Conservation (phyloP, 2,329 filamentous ascomycete species). For the Aspergillus awamori region DNA sequence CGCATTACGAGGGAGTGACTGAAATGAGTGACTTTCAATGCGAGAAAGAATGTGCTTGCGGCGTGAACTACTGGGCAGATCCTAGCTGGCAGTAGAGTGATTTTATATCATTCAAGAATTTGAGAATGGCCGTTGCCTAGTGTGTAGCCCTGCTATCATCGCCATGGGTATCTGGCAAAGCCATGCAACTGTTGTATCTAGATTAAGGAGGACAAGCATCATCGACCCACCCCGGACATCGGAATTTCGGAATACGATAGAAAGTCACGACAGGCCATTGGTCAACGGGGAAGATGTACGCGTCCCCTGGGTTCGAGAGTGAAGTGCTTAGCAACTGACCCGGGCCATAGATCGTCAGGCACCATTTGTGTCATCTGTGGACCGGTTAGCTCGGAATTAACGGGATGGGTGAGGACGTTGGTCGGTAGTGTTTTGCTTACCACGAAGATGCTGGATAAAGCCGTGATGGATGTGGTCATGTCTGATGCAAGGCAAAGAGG, state of each 20-base stretch:
- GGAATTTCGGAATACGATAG: neutral
- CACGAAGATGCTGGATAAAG: neutral
- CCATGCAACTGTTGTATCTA: neutral
- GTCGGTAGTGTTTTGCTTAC: neutral
- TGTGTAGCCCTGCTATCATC: neutral
- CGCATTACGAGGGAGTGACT: neutral
- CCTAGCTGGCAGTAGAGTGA: neutral
- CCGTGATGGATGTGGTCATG: too few relatives aligned
- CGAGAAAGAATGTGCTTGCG: neutral
- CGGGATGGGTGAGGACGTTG: neutral
- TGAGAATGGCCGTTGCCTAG: neutral
- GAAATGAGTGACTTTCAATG: neutral
- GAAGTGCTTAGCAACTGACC: neutral
- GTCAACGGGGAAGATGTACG: neutral
- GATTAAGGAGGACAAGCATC: neutral
- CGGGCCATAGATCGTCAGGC: neutral
- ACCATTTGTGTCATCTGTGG: neutral
- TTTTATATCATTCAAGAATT: neutral
- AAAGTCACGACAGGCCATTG: neutral
- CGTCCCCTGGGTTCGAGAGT: neutral
- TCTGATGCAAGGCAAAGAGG: too few relatives aligned
- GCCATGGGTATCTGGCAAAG: neutral
- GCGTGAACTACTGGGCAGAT: neutral
- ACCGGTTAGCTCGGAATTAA: neutral
- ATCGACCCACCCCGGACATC: neutral